Percentiles rank a stretch among this genome's conserved stretches.
Evolutionary conservation across 2,329 filamentous ascomycete species (phyloP).

Genomic region (Orbilia quercus): DNA sequence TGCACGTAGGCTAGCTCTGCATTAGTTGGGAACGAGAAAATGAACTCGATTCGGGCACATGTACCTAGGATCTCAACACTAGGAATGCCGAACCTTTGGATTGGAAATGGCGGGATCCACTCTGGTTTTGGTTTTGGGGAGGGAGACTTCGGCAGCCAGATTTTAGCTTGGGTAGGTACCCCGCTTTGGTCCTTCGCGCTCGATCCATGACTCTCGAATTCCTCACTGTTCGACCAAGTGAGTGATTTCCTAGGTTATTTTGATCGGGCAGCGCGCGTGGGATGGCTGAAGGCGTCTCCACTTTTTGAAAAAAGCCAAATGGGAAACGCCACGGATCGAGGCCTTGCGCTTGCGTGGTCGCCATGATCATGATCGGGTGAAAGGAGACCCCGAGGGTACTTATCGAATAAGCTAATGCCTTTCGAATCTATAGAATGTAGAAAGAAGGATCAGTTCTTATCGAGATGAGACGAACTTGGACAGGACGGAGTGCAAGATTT

Average conservation of each 20-base stretch:
- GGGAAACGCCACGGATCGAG: slow-evolving; percentile 29
- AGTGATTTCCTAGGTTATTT: slow-evolving; percentile 19
- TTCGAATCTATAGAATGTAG: too few relatives aligned
- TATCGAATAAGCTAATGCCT: too few relatives aligned
- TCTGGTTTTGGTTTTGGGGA: slow-evolving; percentile 10
- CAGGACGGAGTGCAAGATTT: not conserved
- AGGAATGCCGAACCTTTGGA: slow-evolving; percentile 30
- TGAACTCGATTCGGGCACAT: slow-evolving; percentile 7
- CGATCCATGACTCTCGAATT: slow-evolving; percentile 1
- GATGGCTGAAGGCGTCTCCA: slow-evolving; percentile 31
- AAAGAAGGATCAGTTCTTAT: not conserved
- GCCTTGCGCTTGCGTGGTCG: not conserved
- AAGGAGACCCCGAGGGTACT: too few relatives aligned
- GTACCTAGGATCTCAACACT: slow-evolving; percentile 12
- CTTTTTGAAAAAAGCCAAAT: slow-evolving; percentile 21
- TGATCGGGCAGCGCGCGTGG: slow-evolving; percentile 26
- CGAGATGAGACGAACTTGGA: slow-evolving; percentile 4
- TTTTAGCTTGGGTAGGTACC: slow-evolving; percentile 20
- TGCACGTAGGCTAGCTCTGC: slow-evolving; percentile 2
- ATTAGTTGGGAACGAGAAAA: slow-evolving; percentile 8
- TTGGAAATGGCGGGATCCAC: slow-evolving; percentile 27
- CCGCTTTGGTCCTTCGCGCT: slow-evolving; percentile 30
- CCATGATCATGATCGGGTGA: not conserved
- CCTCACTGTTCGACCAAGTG: not conserved
- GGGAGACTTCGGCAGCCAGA: slow-evolving; percentile 34